Evolutionary conservation across 352 stramenopile genomes (phyloP), one percentile per base, ranked within the genome.

Genomic region (Phytopythium aichiense): DNA sequence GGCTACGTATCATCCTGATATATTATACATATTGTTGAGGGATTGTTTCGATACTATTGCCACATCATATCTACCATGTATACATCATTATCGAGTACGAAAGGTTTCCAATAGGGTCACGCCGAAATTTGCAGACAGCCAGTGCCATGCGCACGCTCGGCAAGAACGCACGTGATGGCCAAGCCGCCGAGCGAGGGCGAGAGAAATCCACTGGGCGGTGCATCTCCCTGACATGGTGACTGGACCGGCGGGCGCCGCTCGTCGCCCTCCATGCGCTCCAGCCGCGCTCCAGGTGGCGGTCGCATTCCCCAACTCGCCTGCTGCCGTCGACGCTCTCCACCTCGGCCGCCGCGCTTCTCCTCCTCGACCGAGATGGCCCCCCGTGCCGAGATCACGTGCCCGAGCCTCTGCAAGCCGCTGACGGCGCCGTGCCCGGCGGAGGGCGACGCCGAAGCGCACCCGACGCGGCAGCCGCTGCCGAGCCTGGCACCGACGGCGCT

Each of bases 401-500:
- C 46, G 15, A 33, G 46, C 46, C 46, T 52, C 7, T 16, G 11
- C 22, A 31, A 35, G 43, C 38, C 38, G 38, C 13, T n/a, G 45
- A 23, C n/a, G 13, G 20, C 22, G 13, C 4, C 23, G 30, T 28
- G n/a, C 22, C 46, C 22, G 1, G 6, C 11, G 23, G 23, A 25
- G n/a, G 28, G 8, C 8, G 8, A 15, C n/a, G 23, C 43, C 3
- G 22, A 4, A 4, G 42, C 15, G 4, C 52, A 18, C 25, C 33
- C 6, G 30, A 28, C 15, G 2, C 50, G n/a, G 18, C 50, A n/a
- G 28, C 33, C 31, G 31, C 65, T 76, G 37, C 65, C 71, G 30
- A 52, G 66, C 37, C 51, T 76, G 56, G 63, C 71, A 40, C 66
- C 65, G 7, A 64, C 69, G 59, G 60, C 65, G 6, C 58, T 76